A percentile compares a stretch with the other conserved stretches of the same genome.
Conservation (phyloP, 257 asterid genomes). For the Salvia miltiorrhiza region DNA sequence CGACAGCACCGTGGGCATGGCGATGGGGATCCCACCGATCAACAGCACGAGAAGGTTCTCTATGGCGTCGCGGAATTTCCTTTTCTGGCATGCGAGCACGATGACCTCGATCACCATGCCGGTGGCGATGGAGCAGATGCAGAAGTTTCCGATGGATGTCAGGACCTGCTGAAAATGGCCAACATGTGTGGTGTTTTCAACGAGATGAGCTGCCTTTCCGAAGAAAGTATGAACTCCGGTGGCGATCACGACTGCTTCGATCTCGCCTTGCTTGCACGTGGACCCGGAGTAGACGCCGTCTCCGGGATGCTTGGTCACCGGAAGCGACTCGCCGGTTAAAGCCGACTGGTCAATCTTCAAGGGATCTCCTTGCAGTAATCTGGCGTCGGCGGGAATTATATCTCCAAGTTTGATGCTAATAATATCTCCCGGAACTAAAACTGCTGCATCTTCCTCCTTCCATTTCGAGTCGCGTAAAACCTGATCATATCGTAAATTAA, state of each 20-base stretch:
- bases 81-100: constrained; percentile 49
- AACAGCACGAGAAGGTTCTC: constrained; percentile 65
- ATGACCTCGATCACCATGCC: constrained; percentile 60
- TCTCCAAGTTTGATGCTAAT: constrained; percentile 70
- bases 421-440: constrained; percentile 71
- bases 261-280: constrained; percentile 52
- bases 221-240: constrained; percentile 52
- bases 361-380: constrained; percentile 71
- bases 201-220: constrained; percentile 54
- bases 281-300: constrained; percentile 47
- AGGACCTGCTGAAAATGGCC: constrained; percentile 53
- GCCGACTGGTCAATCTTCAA: constrained; percentile 72
- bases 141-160: constrained; percentile 85
- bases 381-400: constrained; percentile 81
- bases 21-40: constrained; percentile 77
- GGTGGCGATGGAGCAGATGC: constrained; percentile 63
- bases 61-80: constrained; percentile 52
- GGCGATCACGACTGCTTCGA: constrained; percentile 46
- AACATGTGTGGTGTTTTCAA: constrained; percentile 43
- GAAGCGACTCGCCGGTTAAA: constrained; percentile 47
- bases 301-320: constrained; percentile 41
- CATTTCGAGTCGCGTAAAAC: constrained; percentile 46
- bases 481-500: no score
- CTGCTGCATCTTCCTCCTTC: constrained; percentile 65
- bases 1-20: constrained; percentile 77